Evolutionary conservation across 2,329 filamentous ascomycete genomes (phyloP).

Genomic region (Colletotrichum orbiculare): DNA sequence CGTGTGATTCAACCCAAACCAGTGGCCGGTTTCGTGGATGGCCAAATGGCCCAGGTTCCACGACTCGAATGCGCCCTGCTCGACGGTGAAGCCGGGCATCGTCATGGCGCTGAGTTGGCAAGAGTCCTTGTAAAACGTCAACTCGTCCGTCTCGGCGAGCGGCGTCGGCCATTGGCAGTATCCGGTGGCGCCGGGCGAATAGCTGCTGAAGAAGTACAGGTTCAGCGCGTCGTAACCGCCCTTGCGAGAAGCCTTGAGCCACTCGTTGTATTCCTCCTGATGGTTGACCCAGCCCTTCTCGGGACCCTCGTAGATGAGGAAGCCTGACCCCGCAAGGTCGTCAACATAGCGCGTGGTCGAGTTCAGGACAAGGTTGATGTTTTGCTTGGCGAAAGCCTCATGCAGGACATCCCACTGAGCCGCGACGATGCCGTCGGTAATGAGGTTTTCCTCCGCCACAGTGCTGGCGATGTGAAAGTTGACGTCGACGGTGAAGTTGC

Average conservation of each 20-base stretch:
- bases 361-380: constrained; percentile 40
- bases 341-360: constrained; percentile 42
- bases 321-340: constrained; percentile 37
- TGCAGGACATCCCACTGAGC: constrained; percentile 40
- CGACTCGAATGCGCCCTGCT: constrained; percentile 24
- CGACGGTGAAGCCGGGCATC: constrained; percentile 29
- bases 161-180: constrained; percentile 58
- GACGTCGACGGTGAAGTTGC: constrained; percentile 40
- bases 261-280: constrained; percentile 24
- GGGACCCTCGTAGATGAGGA: constrained; percentile 39
- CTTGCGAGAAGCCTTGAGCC: constrained; percentile 44
- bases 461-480: constrained; percentile 43
- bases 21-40: constrained; percentile 56
- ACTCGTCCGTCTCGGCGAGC: constrained; percentile 10
- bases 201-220: constrained; percentile 55
- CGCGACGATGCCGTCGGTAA: constrained; percentile 36
- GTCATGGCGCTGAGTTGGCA: constrained; percentile 34
- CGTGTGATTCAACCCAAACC: constrained; percentile 56
- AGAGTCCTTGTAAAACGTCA: constrained; percentile 20
- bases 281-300: constrained; percentile 39
- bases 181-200: constrained; percentile 51
- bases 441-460: constrained; percentile 36
- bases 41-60: constrained; percentile 41
- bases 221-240: constrained; percentile 55
- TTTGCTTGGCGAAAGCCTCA: constrained; percentile 37